Evolutionary conservation across 352 stramenopile species (phyloP).

Genomic region (Globisporangium camurandrum): DNA sequence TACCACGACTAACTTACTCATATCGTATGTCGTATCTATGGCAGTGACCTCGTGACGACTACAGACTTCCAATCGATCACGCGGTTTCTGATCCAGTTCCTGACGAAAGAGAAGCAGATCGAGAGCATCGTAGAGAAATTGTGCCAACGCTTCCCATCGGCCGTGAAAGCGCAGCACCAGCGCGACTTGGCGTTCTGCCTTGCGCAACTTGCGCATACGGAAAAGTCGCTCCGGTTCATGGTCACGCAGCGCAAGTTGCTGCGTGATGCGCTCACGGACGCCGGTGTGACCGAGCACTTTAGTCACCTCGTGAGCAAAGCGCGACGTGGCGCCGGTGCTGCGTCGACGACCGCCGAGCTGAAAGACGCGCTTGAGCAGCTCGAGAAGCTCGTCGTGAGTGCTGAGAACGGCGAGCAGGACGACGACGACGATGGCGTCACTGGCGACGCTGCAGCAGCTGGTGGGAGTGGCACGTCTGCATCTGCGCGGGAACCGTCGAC

Average conservation of each 20-base stretch:
- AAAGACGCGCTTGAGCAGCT: constrained; percentile 72
- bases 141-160: constrained; percentile 89
- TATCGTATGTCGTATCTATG: too few species aligned
- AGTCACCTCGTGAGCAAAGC: constrained; percentile 67
- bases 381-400: constrained; percentile 42
- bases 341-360: constrained; percentile 45
- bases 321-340: constrained; percentile 28
- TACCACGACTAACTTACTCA: background rate
- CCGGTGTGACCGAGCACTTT: constrained; percentile 89
- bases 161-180: constrained; percentile 51
- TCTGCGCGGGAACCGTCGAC: constrained; percentile 17
- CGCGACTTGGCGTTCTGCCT: constrained; percentile 94
- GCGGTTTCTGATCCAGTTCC: constrained; percentile 95
- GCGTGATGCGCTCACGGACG: constrained; percentile 89
- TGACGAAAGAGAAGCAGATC: constrained; percentile 94
- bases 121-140: constrained; percentile 90
- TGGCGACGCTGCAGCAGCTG: background rate
- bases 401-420: constrained; percentile 48
- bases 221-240: constrained; percentile 92
- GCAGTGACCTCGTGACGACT: constrained; percentile 74
- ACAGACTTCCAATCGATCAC: constrained; percentile 92
- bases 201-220: constrained; percentile 88
- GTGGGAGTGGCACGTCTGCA: background rate
- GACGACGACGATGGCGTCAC: constrained; percentile 12
- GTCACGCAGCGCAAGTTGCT: constrained; percentile 86